Percentiles rank a stretch among this genome's conserved stretches.
phyloP scores from a whole-genome alignment of 1,284 basidiomycete species.

The Moesziomyces sp. region DNA sequence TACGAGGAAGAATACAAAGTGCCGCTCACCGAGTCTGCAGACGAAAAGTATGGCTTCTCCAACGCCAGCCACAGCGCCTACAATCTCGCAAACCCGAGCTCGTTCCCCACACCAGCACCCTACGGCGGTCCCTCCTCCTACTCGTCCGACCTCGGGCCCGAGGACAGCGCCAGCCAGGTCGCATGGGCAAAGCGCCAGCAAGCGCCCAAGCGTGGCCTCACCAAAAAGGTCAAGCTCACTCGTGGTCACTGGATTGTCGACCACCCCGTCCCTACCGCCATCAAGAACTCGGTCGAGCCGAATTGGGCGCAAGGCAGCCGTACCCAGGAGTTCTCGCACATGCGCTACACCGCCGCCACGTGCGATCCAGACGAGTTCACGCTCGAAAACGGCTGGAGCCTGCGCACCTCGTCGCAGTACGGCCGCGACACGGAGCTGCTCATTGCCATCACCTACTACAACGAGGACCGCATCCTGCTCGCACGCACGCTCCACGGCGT shows the following conservation, averaged over 20 bases:
- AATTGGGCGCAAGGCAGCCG: constrained; percentile 73
- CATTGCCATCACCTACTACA: constrained; percentile 76
- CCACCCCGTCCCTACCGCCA: constrained; percentile 82
- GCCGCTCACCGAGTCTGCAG: constrained; percentile 44
- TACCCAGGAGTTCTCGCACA: constrained; percentile 83
- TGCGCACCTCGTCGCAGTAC: constrained; percentile 83
- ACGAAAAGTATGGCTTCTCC: constrained; percentile 47
- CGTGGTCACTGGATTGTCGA: constrained; percentile 70
- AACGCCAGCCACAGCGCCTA: constrained; percentile 17
- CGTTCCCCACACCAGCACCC: constrained; percentile 32
- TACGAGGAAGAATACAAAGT: constrained; percentile 53
- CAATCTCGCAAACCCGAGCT: constrained; percentile 19
- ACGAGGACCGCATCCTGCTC: constrained; percentile 91
- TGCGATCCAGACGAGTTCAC: constrained; percentile 92
- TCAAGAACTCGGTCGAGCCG: constrained; percentile 83
- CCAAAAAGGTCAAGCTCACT: constrained; percentile 86
- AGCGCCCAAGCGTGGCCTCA: constrained; percentile 69
- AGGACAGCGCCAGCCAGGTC: constrained; percentile 50
- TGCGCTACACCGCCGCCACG: constrained; percentile 83
- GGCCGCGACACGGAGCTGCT: constrained; percentile 90
- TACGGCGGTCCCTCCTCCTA: constrained; percentile 39
- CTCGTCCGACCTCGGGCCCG: constrained; percentile 42
- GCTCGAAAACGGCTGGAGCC: constrained; percentile 76
- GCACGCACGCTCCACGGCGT: constrained; percentile 84
- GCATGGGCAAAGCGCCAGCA: constrained; percentile 68